These are phyloP conservation scores for Nemophila menziesii DNA, from an alignment of 257 asterid genomes.

Conservation along the genomic window DNA sequence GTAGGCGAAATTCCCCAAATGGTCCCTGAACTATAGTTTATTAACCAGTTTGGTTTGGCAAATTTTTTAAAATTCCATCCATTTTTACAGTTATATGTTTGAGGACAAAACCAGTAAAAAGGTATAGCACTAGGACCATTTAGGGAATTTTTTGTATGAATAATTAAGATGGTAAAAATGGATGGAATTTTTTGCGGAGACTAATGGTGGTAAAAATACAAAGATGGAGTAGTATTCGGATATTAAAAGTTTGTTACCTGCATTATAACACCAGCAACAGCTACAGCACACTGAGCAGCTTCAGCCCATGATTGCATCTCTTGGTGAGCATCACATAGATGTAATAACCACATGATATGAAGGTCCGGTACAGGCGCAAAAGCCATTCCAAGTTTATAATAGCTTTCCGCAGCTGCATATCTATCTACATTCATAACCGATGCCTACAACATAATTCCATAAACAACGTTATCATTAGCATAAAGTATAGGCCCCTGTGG, in stretches of 20 bases:
- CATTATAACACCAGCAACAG: slow-evolving; percentile 99
- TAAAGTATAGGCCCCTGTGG: too few relatives aligned
- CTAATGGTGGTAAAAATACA: too few relatives aligned
- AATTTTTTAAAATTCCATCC: too few relatives aligned
- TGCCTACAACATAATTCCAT: slow-evolving; percentile 36
- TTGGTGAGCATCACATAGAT: slow-evolving; percentile 97
- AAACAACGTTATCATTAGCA: slow-evolving; percentile 1
- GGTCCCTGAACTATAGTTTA: too few relatives aligned
- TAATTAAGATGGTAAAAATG: too few relatives aligned
- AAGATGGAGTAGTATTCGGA: neutral
- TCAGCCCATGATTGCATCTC: slow-evolving; percentile 99
- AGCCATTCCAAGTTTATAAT: slow-evolving; percentile 94
- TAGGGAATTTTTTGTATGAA: too few relatives aligned
- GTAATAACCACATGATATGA: slow-evolving; percentile 96
- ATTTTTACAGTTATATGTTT: too few relatives aligned
- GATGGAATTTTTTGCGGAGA: too few relatives aligned
- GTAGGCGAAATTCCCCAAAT: too few relatives aligned
- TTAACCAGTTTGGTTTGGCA: too few relatives aligned
- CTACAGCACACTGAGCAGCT: slow-evolving; percentile 99
- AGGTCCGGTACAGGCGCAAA: slow-evolving; percentile 99
- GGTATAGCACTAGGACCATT: too few relatives aligned
- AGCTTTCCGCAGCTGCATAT: slow-evolving; percentile 98
- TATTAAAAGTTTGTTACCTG: slow-evolving; percentile 38
- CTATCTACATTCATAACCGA: slow-evolving; percentile 88
- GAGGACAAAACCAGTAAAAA: too few relatives aligned